These are phyloP conservation scores for Coemansia sp. DNA, from an alignment of 192 early-diverging fungal species.

Conservation along the genomic window DNA sequence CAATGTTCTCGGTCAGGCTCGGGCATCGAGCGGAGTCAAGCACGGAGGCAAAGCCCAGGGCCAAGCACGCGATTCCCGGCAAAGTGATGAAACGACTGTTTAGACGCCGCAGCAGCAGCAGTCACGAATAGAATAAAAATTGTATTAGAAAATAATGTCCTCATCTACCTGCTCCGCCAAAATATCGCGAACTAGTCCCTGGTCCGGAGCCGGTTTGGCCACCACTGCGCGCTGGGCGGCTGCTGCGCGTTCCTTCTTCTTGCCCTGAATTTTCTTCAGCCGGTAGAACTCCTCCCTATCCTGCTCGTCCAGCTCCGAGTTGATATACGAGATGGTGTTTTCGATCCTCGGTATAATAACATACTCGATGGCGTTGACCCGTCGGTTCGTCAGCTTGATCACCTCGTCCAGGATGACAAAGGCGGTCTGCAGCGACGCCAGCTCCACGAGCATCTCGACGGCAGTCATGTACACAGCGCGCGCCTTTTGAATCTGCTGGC, in stretches of 20 bases:
- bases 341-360: conserved; percentile 98
- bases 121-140: background rate
- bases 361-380: conserved; percentile 99
- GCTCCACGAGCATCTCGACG: conserved; percentile 91
- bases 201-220: conserved; percentile 5
- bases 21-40: background rate
- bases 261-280: conserved; percentile 97
- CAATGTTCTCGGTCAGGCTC: background rate
- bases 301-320: conserved; percentile 96
- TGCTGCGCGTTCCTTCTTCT: conserved; percentile 89
- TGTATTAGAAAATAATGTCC: conserved; percentile 60
- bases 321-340: conserved; percentile 97
- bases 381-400: conserved; percentile 97
- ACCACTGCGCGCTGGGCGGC: conserved; percentile 41
- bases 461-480: conserved; percentile 94
- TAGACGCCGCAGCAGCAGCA: conserved; percentile 22
- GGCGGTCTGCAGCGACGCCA: conserved; percentile 98
- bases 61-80: background rate
- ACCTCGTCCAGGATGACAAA: conserved; percentile 99
- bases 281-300: conserved; percentile 99
- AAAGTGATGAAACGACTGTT: conserved; percentile 34
- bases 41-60: background rate
- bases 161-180: conserved; percentile 53
- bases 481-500: conserved; percentile 94
- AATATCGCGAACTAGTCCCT: conserved; percentile 29